Conservation (phyloP, 2,329 filamentous ascomycete species). For the Sclerotinia trifoliorum region DNA sequence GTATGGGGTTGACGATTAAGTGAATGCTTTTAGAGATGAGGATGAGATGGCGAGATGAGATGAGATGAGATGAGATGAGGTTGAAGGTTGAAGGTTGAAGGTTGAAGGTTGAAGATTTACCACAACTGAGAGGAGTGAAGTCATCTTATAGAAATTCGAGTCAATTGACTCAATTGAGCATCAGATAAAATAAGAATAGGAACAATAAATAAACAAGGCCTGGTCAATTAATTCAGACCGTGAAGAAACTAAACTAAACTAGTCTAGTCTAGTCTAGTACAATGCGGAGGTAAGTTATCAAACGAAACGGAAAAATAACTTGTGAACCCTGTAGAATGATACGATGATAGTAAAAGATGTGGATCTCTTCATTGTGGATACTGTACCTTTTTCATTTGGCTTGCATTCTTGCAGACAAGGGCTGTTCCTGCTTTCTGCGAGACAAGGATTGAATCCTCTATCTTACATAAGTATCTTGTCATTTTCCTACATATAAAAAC, state of each 20-base stretch:
- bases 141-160: background rate
- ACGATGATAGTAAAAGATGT: background rate
- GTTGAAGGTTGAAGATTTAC: background rate
- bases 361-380: background rate
- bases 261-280: no score
- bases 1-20: background rate
- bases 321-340: background rate
- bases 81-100: background rate
- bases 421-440: background rate
- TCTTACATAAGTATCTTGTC: background rate
- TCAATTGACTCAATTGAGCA: background rate
- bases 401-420: background rate
- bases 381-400: background rate
- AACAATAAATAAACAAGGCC: background rate
- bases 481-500: no score
- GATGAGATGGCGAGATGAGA: background rate
- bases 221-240: background rate
- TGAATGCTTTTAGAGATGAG: background rate
- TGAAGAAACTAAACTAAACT: background rate
- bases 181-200: constrained; percentile 1
- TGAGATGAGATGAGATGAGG: no score
- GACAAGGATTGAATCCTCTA: background rate
- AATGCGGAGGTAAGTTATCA: background rate
- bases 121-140: background rate
- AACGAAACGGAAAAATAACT: background rate